Conservation (phyloP, 2,329 filamentous ascomycete species). For the Gyromitra esculenta region DNA sequence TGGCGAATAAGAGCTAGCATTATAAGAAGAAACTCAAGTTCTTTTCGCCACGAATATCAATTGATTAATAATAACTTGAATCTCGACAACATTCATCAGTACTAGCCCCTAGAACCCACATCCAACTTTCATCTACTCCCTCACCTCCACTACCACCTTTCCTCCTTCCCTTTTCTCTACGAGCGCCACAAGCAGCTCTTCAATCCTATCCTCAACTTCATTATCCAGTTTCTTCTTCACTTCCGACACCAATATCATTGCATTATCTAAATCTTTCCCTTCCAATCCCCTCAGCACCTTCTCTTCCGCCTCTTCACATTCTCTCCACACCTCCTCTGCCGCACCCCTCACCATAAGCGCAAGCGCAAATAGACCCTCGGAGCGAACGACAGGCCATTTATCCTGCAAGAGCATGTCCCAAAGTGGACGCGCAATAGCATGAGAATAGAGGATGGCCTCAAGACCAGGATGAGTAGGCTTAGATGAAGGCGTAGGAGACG, state of each 20-base stretch:
- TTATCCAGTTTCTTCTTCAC: slow-evolving; percentile 36
- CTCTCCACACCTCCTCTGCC: slow-evolving; percentile 27
- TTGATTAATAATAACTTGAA: neutral
- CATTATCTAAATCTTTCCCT: slow-evolving; percentile 47
- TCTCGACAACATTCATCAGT: too few species aligned
- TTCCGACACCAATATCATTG: slow-evolving; percentile 41
- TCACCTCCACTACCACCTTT: neutral
- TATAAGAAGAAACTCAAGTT: too few species aligned
- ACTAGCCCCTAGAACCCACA: neutral
- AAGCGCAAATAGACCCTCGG: slow-evolving; percentile 65
- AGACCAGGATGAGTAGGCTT: slow-evolving; percentile 58
- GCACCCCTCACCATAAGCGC: slow-evolving; percentile 62
- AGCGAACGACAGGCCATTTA: slow-evolving; percentile 64
- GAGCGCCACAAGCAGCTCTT: slow-evolving; percentile 29
- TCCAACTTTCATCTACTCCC: neutral
- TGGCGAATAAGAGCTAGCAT: too few species aligned
- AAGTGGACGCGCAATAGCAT: slow-evolving; percentile 59
- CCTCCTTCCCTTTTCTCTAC: slow-evolving; percentile 6
- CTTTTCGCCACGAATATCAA: neutral
- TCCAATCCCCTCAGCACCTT: slow-evolving; percentile 44
- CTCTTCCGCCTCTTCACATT: slow-evolving; percentile 40
- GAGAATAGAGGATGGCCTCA: slow-evolving; percentile 59
- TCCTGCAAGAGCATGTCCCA: slow-evolving; percentile 63
- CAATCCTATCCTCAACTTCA: slow-evolving; percentile 34
- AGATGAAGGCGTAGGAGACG: slow-evolving; percentile 41